phyloP scores from a whole-genome alignment of 768 basidiomycete genomes.

The Amanita thiersii region DNA sequence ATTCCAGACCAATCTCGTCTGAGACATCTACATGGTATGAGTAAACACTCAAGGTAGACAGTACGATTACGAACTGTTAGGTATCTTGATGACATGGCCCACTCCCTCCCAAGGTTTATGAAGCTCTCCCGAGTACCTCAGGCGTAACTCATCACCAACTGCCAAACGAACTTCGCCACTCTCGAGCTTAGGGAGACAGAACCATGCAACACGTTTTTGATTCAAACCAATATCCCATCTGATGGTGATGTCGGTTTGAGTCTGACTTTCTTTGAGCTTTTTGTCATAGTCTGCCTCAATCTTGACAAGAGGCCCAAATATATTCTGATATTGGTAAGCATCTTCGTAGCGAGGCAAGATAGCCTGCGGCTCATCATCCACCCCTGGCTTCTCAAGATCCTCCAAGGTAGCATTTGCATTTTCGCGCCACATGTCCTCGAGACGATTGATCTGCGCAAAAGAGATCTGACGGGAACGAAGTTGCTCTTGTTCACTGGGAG shows the following conservation, averaged over 20 bases:
- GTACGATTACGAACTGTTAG: conserved; percentile 69
- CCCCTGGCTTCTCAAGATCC: conserved; percentile 94
- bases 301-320: conserved; percentile 97
- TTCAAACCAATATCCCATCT: conserved; percentile 98
- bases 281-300: conserved; percentile 99
- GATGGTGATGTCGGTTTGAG: conserved; percentile 92
- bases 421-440: conserved; percentile 97
- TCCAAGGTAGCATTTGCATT: conserved; percentile 91
- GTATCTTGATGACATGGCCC: conserved; percentile 97
- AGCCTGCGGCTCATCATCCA: conserved; percentile 95
- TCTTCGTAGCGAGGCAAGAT: conserved; percentile 92
- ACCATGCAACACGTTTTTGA: conserved; percentile 99
- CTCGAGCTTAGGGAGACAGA: conserved; percentile 91
- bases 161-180: conserved; percentile 96
- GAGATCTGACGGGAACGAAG: conserved; percentile 95
- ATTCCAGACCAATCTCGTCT: conserved; percentile 93
- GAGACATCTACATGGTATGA: conserved; percentile 65
- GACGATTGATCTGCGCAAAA: conserved; percentile 92
- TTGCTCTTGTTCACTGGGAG: conserved; percentile 93
- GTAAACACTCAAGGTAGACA: conserved; percentile 8
- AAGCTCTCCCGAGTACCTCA: conserved; percentile 83
- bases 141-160: conserved; percentile 89
- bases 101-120: conserved; percentile 97
- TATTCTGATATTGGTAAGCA: conserved; percentile 99
- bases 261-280: conserved; percentile 95